These are phyloP conservation scores for Taphrina confusa DNA, from an alignment of 1,139 yeast genomes.

Conservation along the genomic window DNA sequence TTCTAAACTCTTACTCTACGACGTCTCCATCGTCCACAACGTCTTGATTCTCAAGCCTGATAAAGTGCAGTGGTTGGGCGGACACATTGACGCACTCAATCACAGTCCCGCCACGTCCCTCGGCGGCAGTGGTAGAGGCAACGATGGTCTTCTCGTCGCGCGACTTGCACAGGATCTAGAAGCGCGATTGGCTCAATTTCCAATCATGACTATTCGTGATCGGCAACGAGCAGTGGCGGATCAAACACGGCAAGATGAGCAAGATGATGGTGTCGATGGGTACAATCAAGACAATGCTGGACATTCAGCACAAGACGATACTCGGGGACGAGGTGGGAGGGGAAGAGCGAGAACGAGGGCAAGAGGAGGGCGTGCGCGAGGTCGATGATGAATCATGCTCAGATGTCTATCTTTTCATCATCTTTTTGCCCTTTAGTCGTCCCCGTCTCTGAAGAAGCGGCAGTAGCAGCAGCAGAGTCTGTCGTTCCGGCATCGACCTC, in stretches of 20 bases:
- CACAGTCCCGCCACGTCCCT: not conserved
- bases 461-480: not conserved
- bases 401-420: not conserved
- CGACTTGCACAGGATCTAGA: not conserved
- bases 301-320: not conserved
- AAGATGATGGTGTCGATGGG: not conserved
- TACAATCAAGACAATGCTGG: not conserved
- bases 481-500: not conserved
- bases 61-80: constrained; percentile 11
- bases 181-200: not conserved
- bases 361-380: not conserved
- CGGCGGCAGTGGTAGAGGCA: not conserved
- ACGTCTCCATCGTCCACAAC: not conserved
- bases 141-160: not conserved
- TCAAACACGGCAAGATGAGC: not conserved
- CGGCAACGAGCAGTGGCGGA: not conserved
- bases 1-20: not conserved
- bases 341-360: not conserved
- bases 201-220: not conserved
- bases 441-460: not conserved
- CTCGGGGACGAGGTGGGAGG: not conserved
- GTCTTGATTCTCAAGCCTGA: constrained; percentile 1
- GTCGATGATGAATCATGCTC: not conserved
- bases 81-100: not conserved
- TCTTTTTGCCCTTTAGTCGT: not conserved